Evolutionary conservation across 1,284 basidiomycete species (phyloP).

Genomic region (Marasmius tenuissimus): DNA sequence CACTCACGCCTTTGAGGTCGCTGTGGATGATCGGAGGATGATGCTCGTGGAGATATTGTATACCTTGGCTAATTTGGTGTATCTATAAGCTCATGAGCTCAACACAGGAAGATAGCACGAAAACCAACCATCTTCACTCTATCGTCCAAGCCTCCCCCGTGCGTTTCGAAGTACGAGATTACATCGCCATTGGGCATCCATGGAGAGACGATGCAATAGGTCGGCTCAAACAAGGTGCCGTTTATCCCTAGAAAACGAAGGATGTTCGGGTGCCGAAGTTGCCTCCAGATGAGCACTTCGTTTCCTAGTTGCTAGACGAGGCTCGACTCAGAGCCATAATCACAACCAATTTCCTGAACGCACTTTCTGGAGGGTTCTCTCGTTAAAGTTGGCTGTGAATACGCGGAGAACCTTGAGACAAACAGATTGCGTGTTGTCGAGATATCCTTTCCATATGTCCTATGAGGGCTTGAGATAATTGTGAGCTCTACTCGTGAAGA

Average conservation of each 20-base stretch:
- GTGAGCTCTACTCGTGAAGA: neutral
- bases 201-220: slow-evolving; percentile 14
- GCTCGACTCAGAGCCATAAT: neutral
- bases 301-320: slow-evolving; percentile 5
- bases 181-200: slow-evolving; percentile 17
- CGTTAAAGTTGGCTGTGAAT: neutral
- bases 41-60: slow-evolving; percentile 16
- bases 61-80: slow-evolving; percentile 9
- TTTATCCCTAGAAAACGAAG: slow-evolving; percentile 15
- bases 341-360: neutral
- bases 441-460: slow-evolving; percentile 12
- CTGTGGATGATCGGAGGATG: slow-evolving; percentile 17
- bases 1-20: slow-evolving; percentile 18
- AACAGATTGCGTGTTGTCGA: neutral
- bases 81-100: slow-evolving; percentile 7
- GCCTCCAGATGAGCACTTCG: slow-evolving; percentile 16
- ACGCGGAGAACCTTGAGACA: slow-evolving; percentile 15
- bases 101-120: neutral
- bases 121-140: slow-evolving; percentile 2
- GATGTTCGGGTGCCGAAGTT: slow-evolving; percentile 17
- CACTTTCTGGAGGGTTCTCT: slow-evolving; percentile 1
- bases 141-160: neutral
- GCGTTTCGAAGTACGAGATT: slow-evolving; percentile 5
- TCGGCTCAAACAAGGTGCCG: slow-evolving; percentile 3
- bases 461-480: neutral